These are phyloP conservation scores for Calocybe gangraenosa DNA, from an alignment of 768 basidiomycete genomes.

Conservation along the genomic window DNA sequence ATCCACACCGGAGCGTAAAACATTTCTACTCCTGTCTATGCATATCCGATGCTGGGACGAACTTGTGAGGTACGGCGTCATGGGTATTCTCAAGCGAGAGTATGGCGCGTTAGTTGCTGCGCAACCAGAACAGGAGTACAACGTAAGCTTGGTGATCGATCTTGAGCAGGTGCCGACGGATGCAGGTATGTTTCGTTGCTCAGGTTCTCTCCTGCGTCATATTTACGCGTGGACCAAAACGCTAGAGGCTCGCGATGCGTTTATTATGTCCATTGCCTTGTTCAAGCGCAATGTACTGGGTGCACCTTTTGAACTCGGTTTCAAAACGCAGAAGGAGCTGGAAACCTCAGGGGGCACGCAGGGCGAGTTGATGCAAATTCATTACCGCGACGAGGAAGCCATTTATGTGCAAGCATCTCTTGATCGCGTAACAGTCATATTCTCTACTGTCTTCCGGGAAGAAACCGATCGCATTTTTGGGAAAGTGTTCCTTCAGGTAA, in stretches of 20 bases:
- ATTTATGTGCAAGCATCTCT: constrained; percentile 91
- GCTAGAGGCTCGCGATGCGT: constrained; percentile 72
- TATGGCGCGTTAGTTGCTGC: constrained; percentile 70
- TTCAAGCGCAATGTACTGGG: constrained; percentile 92
- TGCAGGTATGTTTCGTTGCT: constrained; percentile 49
- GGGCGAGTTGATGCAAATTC: constrained; percentile 87
- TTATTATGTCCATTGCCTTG: constrained; percentile 78
- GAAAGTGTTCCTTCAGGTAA: constrained; percentile 95
- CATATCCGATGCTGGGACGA: constrained; percentile 97
- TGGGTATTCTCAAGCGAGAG: constrained; percentile 73
- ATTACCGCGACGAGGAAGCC: constrained; percentile 95
- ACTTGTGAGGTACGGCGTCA: constrained; percentile 81
- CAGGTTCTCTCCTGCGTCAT: constrained; percentile 1
- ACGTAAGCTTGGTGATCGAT: constrained; percentile 84
- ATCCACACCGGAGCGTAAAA: constrained; percentile 84
- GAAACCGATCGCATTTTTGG: constrained; percentile 97
- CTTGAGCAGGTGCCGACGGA: constrained; percentile 80
- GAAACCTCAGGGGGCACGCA: constrained; percentile 63
- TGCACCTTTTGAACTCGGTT: constrained; percentile 90
- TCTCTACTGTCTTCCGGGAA: constrained; percentile 94
- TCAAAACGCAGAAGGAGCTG: constrained; percentile 77
- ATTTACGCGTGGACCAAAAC: constrained; percentile 4
- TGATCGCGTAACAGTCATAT: constrained; percentile 97
- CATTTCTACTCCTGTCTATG: constrained; percentile 85
- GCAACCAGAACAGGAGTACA: constrained; percentile 82